Conservation (phyloP, 495 filamentous ascomycete species). For the Penicillium samsonianum region DNA sequence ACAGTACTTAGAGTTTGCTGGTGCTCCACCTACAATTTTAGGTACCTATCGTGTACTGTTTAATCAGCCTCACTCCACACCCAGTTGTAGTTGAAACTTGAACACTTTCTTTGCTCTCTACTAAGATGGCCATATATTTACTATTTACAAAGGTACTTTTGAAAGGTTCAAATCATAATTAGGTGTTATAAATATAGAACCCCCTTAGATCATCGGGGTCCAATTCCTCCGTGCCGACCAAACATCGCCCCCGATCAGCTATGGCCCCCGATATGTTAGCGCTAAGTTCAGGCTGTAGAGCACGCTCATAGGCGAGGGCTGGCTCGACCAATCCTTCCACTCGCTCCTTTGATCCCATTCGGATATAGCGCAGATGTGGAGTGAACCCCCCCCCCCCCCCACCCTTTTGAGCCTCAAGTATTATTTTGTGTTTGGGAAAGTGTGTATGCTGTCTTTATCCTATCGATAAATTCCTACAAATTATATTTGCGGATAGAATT, state of each 20-base stretch:
- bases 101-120: background rate
- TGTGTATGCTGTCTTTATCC: background rate
- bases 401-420: too few species aligned
- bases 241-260: background rate
- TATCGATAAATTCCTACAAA: background rate
- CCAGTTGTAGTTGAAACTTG: background rate
- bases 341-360: background rate
- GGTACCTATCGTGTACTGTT: constrained; percentile 1
- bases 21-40: background rate
- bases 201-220: background rate
- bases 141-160: background rate
- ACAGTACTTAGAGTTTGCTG: constrained; percentile 2
- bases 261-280: constrained; percentile 8
- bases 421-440: background rate
- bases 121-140: background rate
- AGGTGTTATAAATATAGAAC: constrained; percentile 11
- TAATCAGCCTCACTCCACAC: background rate
- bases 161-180: background rate
- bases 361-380: background rate
- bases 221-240: background rate
- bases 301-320: constrained; percentile 2
- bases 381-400: too few species aligned
- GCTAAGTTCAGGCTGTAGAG: background rate
- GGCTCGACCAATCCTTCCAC: background rate
- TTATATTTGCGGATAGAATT: background rate